Base-by-base conservation (phyloP, 2,329 filamentous ascomycete species). In the Claviceps arundinis region DNA sequence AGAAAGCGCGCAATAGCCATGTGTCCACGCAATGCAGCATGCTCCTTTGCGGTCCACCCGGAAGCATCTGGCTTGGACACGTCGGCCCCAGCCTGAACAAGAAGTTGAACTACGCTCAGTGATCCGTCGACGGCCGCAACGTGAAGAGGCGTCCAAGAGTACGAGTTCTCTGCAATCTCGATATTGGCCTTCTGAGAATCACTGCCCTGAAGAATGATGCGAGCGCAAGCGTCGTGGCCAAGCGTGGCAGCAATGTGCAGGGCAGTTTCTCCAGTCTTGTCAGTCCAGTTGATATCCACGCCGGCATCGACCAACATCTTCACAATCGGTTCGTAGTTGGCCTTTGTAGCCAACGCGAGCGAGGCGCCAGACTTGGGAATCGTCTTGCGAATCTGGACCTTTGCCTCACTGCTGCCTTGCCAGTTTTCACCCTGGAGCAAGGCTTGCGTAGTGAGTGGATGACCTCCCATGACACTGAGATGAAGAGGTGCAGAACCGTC, bases 81-180 rank as follows among this genome's bases (percentile, higher is more conserved):
- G 54, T 94, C 81, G 0, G 89, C 88, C 1, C 88, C 88, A 22
- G 85, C 84, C 48, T 84, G 78, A 42, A 95, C 78, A 4, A 98
- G 74, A 24, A 93, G 73, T 61, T 89, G 77, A 0, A 87, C 87
- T 42, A 95, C 80, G 0, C 76, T 69, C 11, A 89, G 67, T 57
- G 89, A 85, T 0, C 91, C 91, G 62, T 98, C 90, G 2, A 97
- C 91, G 51, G 86, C 87, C 9, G 91, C 88, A 57, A 95, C 85
- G 62, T 95, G 93, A 13, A 98, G 73, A n/a, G 93, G 88, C 1
- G 93, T 96, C 91, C 93, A 98, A 3, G 85, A 82, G 63, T 94
- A 97, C 0, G 85, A 85, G 51, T 85, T 86, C 63, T 98, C 93
- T 0, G 78, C 70, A 38, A 94, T 70, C 60, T 95, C 85, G 0